A percentile compares a stretch with the other conserved stretches of the same genome.
Conservation (phyloP, 2,329 filamentous ascomycete genomes). For the Coleophoma eucalyptorum region DNA sequence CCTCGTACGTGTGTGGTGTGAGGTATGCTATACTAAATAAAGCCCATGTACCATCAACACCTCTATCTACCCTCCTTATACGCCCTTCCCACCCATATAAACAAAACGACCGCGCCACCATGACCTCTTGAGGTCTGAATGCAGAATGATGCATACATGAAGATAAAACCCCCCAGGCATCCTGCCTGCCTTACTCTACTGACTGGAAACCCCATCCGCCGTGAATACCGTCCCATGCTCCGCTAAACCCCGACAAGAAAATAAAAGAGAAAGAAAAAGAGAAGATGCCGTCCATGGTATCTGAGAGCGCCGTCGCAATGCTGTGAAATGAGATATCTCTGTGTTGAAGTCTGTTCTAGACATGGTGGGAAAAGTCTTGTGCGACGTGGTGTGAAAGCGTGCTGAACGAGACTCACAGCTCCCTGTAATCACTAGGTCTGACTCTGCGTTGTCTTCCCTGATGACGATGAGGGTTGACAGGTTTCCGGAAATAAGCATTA, state of each 20-base stretch:
- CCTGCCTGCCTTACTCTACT: too few species aligned
- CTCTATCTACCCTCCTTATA: too few species aligned
- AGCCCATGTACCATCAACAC: too few species aligned
- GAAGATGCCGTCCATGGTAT: neutral
- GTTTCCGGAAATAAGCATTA: constrained; percentile 91
- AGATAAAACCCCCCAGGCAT: too few species aligned
- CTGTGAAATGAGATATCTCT: neutral
- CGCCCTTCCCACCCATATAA: too few species aligned
- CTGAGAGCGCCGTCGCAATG: constrained; percentile 1
- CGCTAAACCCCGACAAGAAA: neutral
- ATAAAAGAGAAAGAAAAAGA: neutral
- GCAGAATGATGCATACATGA: too few species aligned
- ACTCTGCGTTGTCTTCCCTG: constrained; percentile 76
- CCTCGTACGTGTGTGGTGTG: too few species aligned
- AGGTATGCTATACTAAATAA: too few species aligned
- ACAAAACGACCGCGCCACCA: too few species aligned
- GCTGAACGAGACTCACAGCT: constrained; percentile 48
- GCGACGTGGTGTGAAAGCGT: neutral
- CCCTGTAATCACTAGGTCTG: constrained; percentile 86
- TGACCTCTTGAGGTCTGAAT: too few species aligned
- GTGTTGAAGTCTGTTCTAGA: neutral
- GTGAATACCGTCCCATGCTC: neutral
- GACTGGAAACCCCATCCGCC: too few species aligned
- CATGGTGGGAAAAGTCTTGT: too few species aligned
- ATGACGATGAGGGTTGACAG: constrained; percentile 89